Evolutionary conservation across 225 moss, liverwort and hornwort genomes (phyloP), one percentile per base, ranked within the genome.

Genomic region (Physcomitrium patens): DNA sequence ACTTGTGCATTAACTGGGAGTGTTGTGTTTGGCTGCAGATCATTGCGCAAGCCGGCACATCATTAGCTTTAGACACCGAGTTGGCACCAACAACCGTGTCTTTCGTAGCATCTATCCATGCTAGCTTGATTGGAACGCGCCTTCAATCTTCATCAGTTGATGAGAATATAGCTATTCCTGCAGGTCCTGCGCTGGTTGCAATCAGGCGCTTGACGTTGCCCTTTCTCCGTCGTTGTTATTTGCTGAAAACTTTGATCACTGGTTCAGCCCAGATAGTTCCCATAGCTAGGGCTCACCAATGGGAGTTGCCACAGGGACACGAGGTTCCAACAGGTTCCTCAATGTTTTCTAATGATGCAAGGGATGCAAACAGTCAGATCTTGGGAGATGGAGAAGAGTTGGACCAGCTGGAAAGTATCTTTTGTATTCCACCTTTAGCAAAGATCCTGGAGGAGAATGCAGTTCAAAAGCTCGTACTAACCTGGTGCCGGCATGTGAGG

Each of bases 401-500:
- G 75, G 92, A 92, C 37, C 89, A 94, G 61, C 70, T 96, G 58
- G 96, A 96, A 67, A 82, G 75, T 23, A 57, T 80, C 23, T 96
- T 94, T 55, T 76, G 83, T 62, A 86, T 96, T 70, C 94, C 96
- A 60, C 75, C 89, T 43, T 77, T 96, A 57, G 72, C 82, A 70
- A 81, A 76, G 45, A 77, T 92, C 63, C 75, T 96, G 67, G 89
- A 84, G 58, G 90, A 92, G 62, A 84, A 87, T 28, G 64, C 65
- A 60, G 77, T 92, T 63, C 94, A 88, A 60, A 77, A 76, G 18
- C 80, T 89, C 74, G 89, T 87, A 24, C 64, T 89, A 65, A 86
- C 79, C 44, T 96, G 96, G 96, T 92, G 96, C 63, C 83, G 84
- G 63, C 96, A 96, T 83, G 86, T 92, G 60, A 91, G 88, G 70